Base-by-base conservation (phyloP, 2,329 filamentous ascomycete genomes). In the Trichoderma hamatum region DNA sequence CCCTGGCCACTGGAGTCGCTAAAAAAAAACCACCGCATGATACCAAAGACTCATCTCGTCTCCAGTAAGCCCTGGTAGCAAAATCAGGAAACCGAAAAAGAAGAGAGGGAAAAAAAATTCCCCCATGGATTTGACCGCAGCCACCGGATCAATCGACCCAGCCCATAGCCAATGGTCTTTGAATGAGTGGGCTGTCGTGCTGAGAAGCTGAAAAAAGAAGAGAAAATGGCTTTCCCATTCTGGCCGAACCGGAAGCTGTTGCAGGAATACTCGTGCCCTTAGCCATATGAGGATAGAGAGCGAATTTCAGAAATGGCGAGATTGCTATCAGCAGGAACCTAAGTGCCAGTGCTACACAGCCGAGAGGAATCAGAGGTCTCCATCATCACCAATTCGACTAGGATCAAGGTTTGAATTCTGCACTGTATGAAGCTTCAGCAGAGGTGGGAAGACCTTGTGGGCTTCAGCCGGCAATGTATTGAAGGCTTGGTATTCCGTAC, bases 1-100 rank as follows among this genome's bases (percentile, higher is more conserved):
- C 58, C 67, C 59, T 69, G 60, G 60, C 60, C 60, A 69, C 51
- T 69, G 67, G 60, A 61, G 60, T 69, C 67, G 60, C 67, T 61
- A 62, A 68, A 67, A 55, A 62, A 61, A 59, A 62, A 62, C 66
- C 51, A 55, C 66, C 49, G 66, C 66, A 52, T 62, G 39, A 61
- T 68, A 52, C 66, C 46, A 68, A 43, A 69, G 67, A 55, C 60
- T 63, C 65, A 55, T 58, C 51, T 69, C 58, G 60, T 69, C 52
- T 58, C 59, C 36, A 55, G 54, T 65, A 69, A 55, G 61, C 68
- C 51, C 55, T 65, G 67, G 30, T 28, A 55, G 54, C 26, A 69
- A 63, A 59, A 66, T 51, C 52, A 58, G 51, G 60, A 58, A 69
- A 69, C 46, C 54, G 60, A 64, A 34, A 52, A 24, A 55, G 36